Conservation (phyloP, 345 rosid genomes). For the Salix udensis region DNA sequence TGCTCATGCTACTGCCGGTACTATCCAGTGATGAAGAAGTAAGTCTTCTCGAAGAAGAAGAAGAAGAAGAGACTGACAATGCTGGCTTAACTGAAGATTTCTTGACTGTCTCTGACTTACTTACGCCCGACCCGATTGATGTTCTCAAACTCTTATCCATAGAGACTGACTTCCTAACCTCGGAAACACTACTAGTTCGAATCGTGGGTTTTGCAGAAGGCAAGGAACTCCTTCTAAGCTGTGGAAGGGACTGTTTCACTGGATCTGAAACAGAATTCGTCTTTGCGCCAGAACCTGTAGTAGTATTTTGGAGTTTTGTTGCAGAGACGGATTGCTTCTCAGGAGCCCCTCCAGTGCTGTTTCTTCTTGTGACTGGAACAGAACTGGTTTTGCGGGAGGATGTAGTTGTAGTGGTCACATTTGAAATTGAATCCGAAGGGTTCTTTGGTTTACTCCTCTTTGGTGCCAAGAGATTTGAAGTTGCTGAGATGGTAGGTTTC, state of each 20-base stretch:
- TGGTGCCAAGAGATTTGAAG: constrained; percentile 40
- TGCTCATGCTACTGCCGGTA: constrained; percentile 49
- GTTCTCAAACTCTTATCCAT: constrained; percentile 44
- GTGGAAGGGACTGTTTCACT: constrained; percentile 74
- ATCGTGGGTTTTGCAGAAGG: constrained; percentile 56
- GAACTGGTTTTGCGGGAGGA: constrained; percentile 42
- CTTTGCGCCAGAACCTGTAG: constrained; percentile 36
- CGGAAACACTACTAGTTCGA: constrained; percentile 38
- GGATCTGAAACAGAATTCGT: constrained; percentile 40
- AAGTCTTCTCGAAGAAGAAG: constrained; percentile 51
- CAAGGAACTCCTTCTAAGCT: constrained; percentile 68
- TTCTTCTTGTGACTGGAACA: constrained; percentile 58
- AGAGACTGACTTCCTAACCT: constrained; percentile 46
- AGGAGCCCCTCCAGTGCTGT: constrained; percentile 80
- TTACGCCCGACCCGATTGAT: constrained; percentile 45
- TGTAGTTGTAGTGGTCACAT: constrained; percentile 40
- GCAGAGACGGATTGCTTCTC: constrained; percentile 45
- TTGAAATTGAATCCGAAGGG: constrained; percentile 34
- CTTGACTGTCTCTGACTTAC: constrained; percentile 42
- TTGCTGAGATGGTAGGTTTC: constrained; percentile 38
- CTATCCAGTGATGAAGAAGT: constrained; percentile 64
- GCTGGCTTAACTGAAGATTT: constrained; percentile 50
- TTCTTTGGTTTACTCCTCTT: constrained; percentile 49
- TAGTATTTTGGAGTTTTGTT: constrained; percentile 22
- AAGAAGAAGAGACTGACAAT: constrained; percentile 31